Evolutionary conservation across 257 asterid species (phyloP), one percentile per base, ranked within the genome.

Genomic region (Petunia axillaris): DNA sequence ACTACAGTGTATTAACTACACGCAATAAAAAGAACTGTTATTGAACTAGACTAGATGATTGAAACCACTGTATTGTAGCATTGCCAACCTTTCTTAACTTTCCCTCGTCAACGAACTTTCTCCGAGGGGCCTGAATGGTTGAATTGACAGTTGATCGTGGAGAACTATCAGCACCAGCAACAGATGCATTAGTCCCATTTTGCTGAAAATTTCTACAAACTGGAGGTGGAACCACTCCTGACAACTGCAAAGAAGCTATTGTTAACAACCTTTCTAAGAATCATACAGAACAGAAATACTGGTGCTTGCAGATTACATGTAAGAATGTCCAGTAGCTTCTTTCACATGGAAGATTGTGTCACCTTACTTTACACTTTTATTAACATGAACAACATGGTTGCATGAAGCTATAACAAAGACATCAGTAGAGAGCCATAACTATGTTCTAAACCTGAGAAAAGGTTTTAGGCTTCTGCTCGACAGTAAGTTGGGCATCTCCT

Each of bases 91-190:
- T 96, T 86, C 99, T 92, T 38, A 96, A 64, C 81, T 96, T 96
- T 71, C 98, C 99, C 85, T 94, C 98, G 43, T 96, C 99, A 64
- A 96, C 97, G 87, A 95, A 86, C 87, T 96, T 96, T 84, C 98
- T 93, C 86, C 97, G 87, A 80, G 97, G 99, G 83, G 95, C 94
- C 76, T 93, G 89, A 63, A 89, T 80, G 60, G 89, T 84, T 77
- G 97, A 82, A 89, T 90, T 91, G 80, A 91, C 86, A 15, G 88
- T 53, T 80, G 85, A 85, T 78, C 96, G 88, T 65, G 94, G 90
- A 79, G 99, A 89, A 81, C 71, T 90, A 86, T 96, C 97, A 84
- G 89, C 85, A 78, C 93, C 94, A 79, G 82, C 79, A 39, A 87
- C 83, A 89, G 90, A 89, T 81, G 84, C 87, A 86, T 83, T 88